Percentiles rank a stretch among this genome's conserved stretches.
Evolutionary conservation across 139 green algal genomes (phyloP).

Genomic region (Closterium sp.): DNA sequence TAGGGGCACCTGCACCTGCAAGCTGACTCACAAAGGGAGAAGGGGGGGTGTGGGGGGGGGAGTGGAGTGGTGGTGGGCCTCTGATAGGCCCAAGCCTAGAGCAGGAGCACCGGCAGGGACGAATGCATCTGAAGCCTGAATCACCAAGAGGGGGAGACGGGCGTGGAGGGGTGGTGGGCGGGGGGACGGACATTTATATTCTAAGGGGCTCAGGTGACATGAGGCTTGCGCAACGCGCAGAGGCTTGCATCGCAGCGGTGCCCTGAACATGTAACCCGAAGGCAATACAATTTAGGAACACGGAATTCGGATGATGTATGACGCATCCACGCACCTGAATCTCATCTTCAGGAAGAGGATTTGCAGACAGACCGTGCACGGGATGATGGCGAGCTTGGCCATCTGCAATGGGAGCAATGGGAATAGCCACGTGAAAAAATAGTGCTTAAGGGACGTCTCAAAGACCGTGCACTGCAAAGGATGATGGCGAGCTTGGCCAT

Average conservation of each 20-base stretch:
- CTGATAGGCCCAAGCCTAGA: not conserved
- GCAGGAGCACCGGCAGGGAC: too few relatives aligned
- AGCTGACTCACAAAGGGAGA: constrained; percentile 11
- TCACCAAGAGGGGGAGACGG: too few relatives aligned
- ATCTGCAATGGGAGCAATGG: constrained; percentile 41
- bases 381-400: constrained; percentile 64
- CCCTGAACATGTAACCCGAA: too few relatives aligned
- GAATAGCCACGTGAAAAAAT: too few relatives aligned
- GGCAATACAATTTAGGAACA: too few relatives aligned
- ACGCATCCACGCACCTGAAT: constrained; percentile 43
- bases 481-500: constrained; percentile 65
- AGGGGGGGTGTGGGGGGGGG: not conserved
- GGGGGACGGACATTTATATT: too few relatives aligned
- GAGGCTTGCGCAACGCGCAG: too few relatives aligned
- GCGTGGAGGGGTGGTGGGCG: not conserved
- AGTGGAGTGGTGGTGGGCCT: not conserved
- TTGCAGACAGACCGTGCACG: constrained; percentile 56
- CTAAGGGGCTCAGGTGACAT: too few relatives aligned
- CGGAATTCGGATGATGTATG: not conserved
- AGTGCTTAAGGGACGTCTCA: too few relatives aligned
- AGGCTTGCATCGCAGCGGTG: too few relatives aligned
- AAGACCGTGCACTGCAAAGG: constrained; percentile 55
- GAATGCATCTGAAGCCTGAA: too few relatives aligned
- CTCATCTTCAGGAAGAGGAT: constrained; percentile 52
- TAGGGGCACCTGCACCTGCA: constrained; percentile 37